phyloP scores from a whole-genome alignment of 163 green algal species.

The Trebouxia gelatinosa region DNA sequence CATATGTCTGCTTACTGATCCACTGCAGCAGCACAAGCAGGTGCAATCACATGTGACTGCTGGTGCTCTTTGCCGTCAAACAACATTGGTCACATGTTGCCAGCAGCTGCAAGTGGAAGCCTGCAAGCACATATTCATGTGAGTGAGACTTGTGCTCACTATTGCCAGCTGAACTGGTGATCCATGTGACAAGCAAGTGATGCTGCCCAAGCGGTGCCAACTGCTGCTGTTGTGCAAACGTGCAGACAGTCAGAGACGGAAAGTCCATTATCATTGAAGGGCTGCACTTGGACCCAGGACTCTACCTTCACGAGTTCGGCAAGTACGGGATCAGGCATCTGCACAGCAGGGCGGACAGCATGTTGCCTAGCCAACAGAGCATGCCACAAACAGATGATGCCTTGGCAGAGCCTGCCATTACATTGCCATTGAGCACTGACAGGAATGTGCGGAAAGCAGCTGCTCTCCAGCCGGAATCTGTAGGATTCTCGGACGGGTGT shows the following conservation, averaged over 20 bases:
- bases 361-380: neutral
- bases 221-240: neutral
- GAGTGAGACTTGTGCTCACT: too few relatives aligned
- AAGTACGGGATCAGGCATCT: slow-evolving; percentile 34
- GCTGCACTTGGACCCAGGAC: slow-evolving; percentile 71
- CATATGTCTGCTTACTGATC: slow-evolving; percentile 89
- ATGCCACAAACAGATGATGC: neutral
- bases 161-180: too few relatives aligned
- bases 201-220: too few relatives aligned
- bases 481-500: too few relatives aligned
- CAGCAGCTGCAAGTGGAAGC: too few relatives aligned
- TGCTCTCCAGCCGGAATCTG: neutral
- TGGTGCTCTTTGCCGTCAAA: too few relatives aligned
- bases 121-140: too few relatives aligned
- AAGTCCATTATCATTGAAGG: slow-evolving; percentile 89
- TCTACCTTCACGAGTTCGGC: slow-evolving; percentile 68
- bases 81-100: too few relatives aligned
- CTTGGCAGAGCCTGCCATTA: neutral
- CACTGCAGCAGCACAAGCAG: slow-evolving; percentile 50
- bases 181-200: too few relatives aligned
- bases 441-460: neutral
- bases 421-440: slow-evolving; percentile 9
- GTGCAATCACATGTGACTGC: neutral
- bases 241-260: slow-evolving; percentile 74
- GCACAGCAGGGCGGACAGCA: slow-evolving; percentile 1